These are phyloP conservation scores for Acrocalymma vagum DNA, from an alignment of 2,329 filamentous ascomycete genomes.

Conservation along the genomic window DNA sequence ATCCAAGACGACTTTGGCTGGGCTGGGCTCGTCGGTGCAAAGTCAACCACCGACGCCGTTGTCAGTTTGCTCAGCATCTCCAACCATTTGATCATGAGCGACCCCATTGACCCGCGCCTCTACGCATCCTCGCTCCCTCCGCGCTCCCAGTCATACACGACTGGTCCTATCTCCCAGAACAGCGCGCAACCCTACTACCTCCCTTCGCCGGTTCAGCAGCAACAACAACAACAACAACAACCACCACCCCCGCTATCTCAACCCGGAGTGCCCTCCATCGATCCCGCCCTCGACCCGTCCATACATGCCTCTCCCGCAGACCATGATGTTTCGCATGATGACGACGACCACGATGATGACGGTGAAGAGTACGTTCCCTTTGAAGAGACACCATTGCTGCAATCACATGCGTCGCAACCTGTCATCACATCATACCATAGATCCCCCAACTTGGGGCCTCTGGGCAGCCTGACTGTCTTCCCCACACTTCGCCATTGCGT, in stretches of 20 bases:
- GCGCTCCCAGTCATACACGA: constrained; percentile 33
- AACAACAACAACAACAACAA: constrained; percentile 31
- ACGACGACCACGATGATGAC: constrained; percentile 39
- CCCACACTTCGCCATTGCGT: too few relatives aligned
- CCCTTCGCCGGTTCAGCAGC: constrained; percentile 25
- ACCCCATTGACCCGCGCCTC: constrained; percentile 42
- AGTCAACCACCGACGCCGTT: constrained; percentile 24
- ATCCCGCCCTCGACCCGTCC: constrained; percentile 43
- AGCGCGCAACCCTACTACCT: constrained; percentile 43
- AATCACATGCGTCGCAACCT: background rate
- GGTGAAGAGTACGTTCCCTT: constrained; percentile 39
- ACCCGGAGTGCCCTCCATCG: constrained; percentile 29
- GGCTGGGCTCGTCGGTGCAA: too few relatives aligned
- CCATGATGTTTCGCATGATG: constrained; percentile 29
- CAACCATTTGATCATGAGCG: constrained; percentile 29
- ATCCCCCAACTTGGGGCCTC: too few relatives aligned
- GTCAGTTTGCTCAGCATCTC: too few relatives aligned
- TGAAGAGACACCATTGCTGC: too few relatives aligned
- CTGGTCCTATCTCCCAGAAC: constrained; percentile 28
- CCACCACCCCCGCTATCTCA: constrained; percentile 22
- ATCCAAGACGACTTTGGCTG: too few relatives aligned
- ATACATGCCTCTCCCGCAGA: constrained; percentile 38
- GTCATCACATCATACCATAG: too few relatives aligned
- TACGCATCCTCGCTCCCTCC: constrained; percentile 35
- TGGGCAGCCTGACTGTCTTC: background rate